These are phyloP conservation scores for Suillus paluster DNA, from an alignment of 768 basidiomycete genomes.

Conservation along the genomic window DNA sequence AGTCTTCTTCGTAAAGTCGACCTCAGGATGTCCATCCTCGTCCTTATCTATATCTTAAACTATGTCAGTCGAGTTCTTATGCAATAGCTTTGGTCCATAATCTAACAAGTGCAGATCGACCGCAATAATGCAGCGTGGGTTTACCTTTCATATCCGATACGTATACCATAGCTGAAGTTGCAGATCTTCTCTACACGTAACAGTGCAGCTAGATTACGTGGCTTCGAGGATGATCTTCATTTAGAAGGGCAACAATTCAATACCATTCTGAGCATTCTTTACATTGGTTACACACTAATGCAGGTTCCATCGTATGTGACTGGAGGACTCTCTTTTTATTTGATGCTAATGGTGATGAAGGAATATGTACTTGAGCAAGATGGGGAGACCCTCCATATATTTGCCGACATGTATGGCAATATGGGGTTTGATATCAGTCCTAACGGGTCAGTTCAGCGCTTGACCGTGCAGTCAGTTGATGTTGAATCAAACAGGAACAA, in stretches of 20 bases:
- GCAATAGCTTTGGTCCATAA: not conserved
- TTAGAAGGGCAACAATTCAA: constrained; percentile 67
- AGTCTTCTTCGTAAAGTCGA: constrained; percentile 44
- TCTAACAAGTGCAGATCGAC: constrained; percentile 51
- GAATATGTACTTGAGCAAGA: constrained; percentile 70
- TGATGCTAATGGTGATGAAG: constrained; percentile 38
- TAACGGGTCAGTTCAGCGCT: constrained; percentile 48
- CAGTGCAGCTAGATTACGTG: constrained; percentile 74
- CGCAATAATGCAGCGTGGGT: constrained; percentile 71
- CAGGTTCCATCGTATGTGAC: constrained; percentile 71
- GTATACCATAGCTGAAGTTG: not conserved
- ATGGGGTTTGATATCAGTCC: constrained; percentile 66
- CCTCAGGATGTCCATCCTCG: constrained; percentile 38
- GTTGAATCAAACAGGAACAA: constrained; percentile 38
- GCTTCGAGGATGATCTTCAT: constrained; percentile 70
- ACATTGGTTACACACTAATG: constrained; percentile 78
- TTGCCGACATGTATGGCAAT: constrained; percentile 68
- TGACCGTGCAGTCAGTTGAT: constrained; percentile 1
- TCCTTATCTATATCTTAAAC: constrained; percentile 41
- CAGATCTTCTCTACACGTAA: constrained; percentile 1
- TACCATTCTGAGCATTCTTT: constrained; percentile 68
- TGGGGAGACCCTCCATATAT: constrained; percentile 72
- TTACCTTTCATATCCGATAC: not conserved
- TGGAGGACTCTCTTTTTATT: constrained; percentile 1
- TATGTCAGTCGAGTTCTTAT: constrained; percentile 27